Base-by-base conservation (phyloP, 257 asterid species). In the Scutellaria baicalensis region DNA sequence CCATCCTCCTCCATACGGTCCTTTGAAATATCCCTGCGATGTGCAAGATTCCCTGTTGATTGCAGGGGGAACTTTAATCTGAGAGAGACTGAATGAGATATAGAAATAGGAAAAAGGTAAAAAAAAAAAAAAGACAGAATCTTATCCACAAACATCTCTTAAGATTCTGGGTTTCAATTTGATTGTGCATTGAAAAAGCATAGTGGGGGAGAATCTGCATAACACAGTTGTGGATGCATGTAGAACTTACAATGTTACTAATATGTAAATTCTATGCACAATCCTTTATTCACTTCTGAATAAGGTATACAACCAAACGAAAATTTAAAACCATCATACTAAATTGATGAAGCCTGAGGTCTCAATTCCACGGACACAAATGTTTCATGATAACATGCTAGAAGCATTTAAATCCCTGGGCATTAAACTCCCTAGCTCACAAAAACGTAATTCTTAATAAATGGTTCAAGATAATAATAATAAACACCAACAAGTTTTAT, bases 1-100 rank as follows among this genome's bases (percentile, higher is more conserved):
- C 84, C 86, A 18, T 78, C 78, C 45, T 69, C 70, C 70, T 82
- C 84, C 86, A 76, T 76, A 27, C 60, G 50, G 52, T 82, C 84
- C 80, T 78, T 73, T 31, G 84, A 74, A 66, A 82, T 65, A 49
- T 82, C 86, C 68, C 86, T 73, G 4, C 9, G 5, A 73, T 82
- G 83, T 36, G 86, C 61, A 57, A 70, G 79, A 65, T 82, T 82
- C 17, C 86, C 86, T 4, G 63, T 74, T 35, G 86, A 82, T 66
- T 78, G 86, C 31, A 44, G 51, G 18, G 83, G 83, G 63, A 78
- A 78, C 54, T 72, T 82, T 55, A 82, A 16, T 9, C 83, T 78
- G 78, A 68, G 16, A 72, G 43, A 54, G 31, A 35, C 52, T 35
- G 58, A 58, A 58, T 47, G 64, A 36, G 55, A 17, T 9, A 23